Conservation (phyloP, 2,329 filamentous ascomycete species). For the Fonsecaea erecta region DNA sequence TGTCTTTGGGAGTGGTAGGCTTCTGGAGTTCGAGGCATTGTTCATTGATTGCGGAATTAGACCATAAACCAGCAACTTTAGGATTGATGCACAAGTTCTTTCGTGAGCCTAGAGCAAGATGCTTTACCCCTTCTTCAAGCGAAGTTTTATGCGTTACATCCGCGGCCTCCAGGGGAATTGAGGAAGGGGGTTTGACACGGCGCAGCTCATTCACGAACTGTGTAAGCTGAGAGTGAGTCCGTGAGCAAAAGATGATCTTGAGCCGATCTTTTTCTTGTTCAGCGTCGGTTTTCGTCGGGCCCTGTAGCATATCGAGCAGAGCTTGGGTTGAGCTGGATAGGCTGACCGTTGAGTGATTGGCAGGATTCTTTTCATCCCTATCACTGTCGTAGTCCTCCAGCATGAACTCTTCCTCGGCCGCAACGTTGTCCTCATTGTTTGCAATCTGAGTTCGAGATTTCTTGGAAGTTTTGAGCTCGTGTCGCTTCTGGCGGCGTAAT, state of each 20-base stretch:
- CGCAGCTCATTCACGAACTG: constrained; percentile 85
- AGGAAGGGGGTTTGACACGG: constrained; percentile 76
- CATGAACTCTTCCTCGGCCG: constrained; percentile 71
- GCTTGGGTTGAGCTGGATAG: constrained; percentile 76
- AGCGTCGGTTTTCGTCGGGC: constrained; percentile 43
- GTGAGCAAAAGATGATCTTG: constrained; percentile 90
- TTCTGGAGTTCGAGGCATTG: constrained; percentile 89
- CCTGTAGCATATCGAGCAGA: constrained; percentile 70
- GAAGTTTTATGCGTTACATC: constrained; percentile 30
- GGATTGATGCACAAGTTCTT: constrained; percentile 91
- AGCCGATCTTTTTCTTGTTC: constrained; percentile 67
- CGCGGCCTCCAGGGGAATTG: constrained; percentile 68
- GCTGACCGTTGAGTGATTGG: constrained; percentile 47
- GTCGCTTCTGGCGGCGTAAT: constrained; percentile 15
- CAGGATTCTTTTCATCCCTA: constrained; percentile 48
- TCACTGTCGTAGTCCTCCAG: constrained; percentile 76
- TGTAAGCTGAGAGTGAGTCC: constrained; percentile 88
- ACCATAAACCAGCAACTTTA: constrained; percentile 71
- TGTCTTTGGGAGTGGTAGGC: constrained; percentile 62
- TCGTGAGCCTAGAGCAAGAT: constrained; percentile 81
- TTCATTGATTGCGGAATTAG: constrained; percentile 85
- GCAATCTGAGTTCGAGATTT: constrained; percentile 17
- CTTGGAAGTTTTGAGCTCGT: constrained; percentile 22
- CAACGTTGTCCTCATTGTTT: constrained; percentile 1
- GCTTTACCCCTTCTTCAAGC: constrained; percentile 61